Conservation (phyloP, 768 basidiomycete species). For the Postia placenta region DNA sequence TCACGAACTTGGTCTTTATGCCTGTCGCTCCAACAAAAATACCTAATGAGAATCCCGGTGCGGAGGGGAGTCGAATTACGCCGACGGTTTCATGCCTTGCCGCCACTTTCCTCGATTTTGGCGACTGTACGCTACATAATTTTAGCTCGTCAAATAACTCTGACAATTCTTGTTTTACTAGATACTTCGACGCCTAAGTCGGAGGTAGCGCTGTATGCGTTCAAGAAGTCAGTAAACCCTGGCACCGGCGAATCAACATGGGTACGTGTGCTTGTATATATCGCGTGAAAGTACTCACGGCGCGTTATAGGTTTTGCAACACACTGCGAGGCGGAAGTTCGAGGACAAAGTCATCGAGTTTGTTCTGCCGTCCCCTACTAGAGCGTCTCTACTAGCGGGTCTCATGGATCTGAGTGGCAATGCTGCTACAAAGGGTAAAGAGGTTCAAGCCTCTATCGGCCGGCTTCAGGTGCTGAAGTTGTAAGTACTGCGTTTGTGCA, state of each 20-base stretch:
- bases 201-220: constrained; percentile 24
- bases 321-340: constrained; percentile 30
- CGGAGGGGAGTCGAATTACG: constrained; percentile 28
- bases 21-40: constrained; percentile 20
- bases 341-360: constrained; percentile 41
- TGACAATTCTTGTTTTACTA: constrained; percentile 5
- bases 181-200: constrained; percentile 34
- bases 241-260: constrained; percentile 27
- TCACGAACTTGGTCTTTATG: constrained; percentile 44
- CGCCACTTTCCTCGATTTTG: constrained; percentile 51
- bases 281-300: neutral
- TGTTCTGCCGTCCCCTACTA: constrained; percentile 31
- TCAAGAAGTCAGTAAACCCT: too few species aligned
- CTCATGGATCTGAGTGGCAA: constrained; percentile 42
- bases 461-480: constrained; percentile 43
- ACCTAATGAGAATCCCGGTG: constrained; percentile 12
- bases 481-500: constrained; percentile 30
- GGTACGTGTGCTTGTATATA: constrained; percentile 26
- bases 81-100: too few species aligned
- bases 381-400: constrained; percentile 37
- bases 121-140: constrained; percentile 43
- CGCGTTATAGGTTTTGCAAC: constrained; percentile 3
- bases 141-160: neutral
- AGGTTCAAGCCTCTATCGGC: constrained; percentile 42
- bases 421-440: constrained; percentile 24